Base-by-base conservation (phyloP, 441 rosid genomes). In the Sinapis alba region DNA sequence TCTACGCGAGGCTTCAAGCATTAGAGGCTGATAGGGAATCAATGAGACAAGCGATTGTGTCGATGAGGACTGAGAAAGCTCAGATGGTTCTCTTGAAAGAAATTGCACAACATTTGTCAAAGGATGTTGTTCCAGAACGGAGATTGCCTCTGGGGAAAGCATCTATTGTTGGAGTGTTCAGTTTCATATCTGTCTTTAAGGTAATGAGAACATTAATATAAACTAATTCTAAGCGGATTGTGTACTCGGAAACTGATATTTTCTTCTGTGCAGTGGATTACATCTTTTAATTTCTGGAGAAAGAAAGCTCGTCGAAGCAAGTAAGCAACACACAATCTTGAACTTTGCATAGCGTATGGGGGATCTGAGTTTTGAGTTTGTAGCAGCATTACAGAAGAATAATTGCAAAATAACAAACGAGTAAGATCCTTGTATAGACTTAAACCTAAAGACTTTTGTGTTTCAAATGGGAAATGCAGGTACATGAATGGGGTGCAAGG, bases 1-100 rank as follows among this genome's bases (percentile, higher is more conserved):
- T 96, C 10, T 91, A 86, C 83, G 83, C 70, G 86, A 88, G 99
- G 87, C 97, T 96, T 81, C 99, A 93, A 66, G 92, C 97, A 20
- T 90, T 96, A 36, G 98, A 96, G 88, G 98, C 97, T 34, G 98
- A 96, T 74, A 88, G 99, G 83, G 99, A 96, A 83, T 96, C 98
- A 19, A 91, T 96, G 99, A 90, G 90, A 80, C 94, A 91, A 72
- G 93, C 93, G 50, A 81, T 96, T 74, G 80, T 96, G 80, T 93
- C 99, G 2, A 93, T 96, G 99, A 88, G 97, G 60, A 93, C 97
- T 3, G 98, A 93, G 78, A 93, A 93, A 78, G 92, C 97, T 4
- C 99, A 93, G 73, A 59, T 96, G 87, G 87, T 90, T 32, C 78
- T 96, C 58, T 79, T 96, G 82, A 96, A 91, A 87, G 99, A 96